Evolutionary conservation across 495 filamentous ascomycete genomes (phyloP).

Genomic region (Aspergillus homomorphus): DNA sequence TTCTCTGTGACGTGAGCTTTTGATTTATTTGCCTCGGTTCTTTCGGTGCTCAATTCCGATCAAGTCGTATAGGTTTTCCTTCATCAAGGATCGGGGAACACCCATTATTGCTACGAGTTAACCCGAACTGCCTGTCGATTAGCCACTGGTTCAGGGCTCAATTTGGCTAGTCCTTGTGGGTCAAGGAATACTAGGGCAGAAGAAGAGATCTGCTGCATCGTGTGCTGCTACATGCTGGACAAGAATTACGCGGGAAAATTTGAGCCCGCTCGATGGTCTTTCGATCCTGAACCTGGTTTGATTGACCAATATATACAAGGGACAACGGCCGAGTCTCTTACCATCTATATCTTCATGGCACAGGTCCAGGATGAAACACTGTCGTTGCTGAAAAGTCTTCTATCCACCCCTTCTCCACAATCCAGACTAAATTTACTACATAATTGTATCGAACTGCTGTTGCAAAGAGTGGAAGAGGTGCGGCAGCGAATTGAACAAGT

Average conservation of each 20-base stretch:
- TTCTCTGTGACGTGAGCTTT: constrained; percentile 13
- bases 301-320: not conserved
- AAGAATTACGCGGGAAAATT: constrained; percentile 24
- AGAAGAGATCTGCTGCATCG: constrained; percentile 24
- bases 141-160: constrained; percentile 19
- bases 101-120: constrained; percentile 14
- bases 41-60: not conserved
- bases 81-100: constrained; percentile 23
- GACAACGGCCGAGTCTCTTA: constrained; percentile 11
- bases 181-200: not conserved
- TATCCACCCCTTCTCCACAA: not conserved
- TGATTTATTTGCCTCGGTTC: not conserved
- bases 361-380: constrained; percentile 20
- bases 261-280: constrained; percentile 7
- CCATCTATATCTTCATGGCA: constrained; percentile 21
- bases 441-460: constrained; percentile 5
- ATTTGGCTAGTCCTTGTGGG: not conserved
- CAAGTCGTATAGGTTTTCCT: constrained; percentile 17
- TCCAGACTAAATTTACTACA: not conserved
- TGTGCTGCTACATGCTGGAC: constrained; percentile 28
- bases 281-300: constrained; percentile 5
- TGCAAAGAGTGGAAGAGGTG: constrained; percentile 18
- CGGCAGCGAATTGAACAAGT: constrained; percentile 18
- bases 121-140: constrained; percentile 21
- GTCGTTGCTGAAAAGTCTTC: constrained; percentile 6